These are phyloP conservation scores for Pyrenophora graminea DNA, from an alignment of 2,329 filamentous ascomycete genomes.

Conservation along the genomic window DNA sequence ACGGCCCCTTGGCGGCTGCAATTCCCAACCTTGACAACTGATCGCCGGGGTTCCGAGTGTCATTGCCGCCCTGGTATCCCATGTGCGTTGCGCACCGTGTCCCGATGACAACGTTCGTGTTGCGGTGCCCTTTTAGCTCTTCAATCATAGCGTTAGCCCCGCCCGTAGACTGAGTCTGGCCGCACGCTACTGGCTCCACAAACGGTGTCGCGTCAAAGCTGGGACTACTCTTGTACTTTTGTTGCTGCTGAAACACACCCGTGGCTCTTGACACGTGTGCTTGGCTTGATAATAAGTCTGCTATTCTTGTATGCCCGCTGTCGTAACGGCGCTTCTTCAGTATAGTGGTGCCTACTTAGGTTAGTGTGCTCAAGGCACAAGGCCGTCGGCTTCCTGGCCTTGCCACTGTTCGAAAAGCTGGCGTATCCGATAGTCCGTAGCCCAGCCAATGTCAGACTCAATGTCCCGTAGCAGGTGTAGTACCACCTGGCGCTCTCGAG, in stretches of 20 bases:
- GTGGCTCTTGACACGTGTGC: no score
- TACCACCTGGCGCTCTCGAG: conserved; percentile 59
- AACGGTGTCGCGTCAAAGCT: background rate
- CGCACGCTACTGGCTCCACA: conserved; percentile 6
- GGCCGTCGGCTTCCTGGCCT: conserved; percentile 36
- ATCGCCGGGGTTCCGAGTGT: conserved; percentile 4
- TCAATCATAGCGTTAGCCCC: conserved; percentile 4
- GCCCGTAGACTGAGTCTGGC: conserved; percentile 5
- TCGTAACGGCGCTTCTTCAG: background rate
- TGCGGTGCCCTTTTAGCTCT: conserved; percentile 1
- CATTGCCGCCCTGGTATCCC: background rate
- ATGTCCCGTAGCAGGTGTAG: conserved; percentile 61
- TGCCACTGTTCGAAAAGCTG: conserved; percentile 58
- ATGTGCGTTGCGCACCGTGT: conserved; percentile 1
- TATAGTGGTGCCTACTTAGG: background rate
- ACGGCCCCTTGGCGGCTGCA: conserved; percentile 3
- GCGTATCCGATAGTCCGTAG: conserved; percentile 64
- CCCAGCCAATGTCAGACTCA: conserved; percentile 67
- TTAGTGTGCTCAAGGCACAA: conserved; percentile 22
- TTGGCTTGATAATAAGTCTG: background rate
- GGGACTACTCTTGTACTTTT: no score
- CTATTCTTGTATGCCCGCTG: background rate
- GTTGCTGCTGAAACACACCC: no score
- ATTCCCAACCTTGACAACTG: conserved; percentile 6
- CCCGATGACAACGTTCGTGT: background rate